Percentiles rank a stretch among this genome's conserved stretches.
Evolutionary conservation across 371 early-diverging fungal species (phyloP).

Genomic region (Sanchytrium tribonematis): DNA sequence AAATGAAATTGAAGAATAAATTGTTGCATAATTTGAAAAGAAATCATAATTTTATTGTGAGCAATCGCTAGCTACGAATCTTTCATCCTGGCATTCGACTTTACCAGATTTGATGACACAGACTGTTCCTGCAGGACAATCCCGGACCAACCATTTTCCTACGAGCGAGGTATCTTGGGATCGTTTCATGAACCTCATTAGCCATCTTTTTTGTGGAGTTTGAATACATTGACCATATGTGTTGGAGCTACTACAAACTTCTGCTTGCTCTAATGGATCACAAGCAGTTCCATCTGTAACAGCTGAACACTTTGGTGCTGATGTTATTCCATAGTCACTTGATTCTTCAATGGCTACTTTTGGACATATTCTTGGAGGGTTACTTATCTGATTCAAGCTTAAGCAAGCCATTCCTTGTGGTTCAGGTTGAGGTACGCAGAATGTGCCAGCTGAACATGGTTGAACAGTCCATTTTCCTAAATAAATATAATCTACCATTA

Average conservation of each 20-base stretch:
- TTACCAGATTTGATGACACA: not conserved
- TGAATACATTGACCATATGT: not conserved
- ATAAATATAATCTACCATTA: not conserved
- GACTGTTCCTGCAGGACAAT: not conserved
- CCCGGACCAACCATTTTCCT: not conserved
- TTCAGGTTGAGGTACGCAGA: not conserved
- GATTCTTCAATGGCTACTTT: not conserved
- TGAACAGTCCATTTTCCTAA: not conserved
- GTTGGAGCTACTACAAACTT: not conserved
- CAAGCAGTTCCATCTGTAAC: not conserved
- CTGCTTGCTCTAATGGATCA: not conserved
- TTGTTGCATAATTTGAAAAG: too few species aligned
- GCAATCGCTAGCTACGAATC: not conserved
- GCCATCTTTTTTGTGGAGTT: not conserved
- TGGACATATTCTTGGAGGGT: not conserved
- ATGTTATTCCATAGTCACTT: not conserved
- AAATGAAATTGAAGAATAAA: too few species aligned
- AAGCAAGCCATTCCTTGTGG: not conserved
- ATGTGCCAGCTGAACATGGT: not conserved
- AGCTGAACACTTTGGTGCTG: not conserved
- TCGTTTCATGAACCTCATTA: not conserved
- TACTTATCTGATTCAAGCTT: not conserved
- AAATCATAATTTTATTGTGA: not conserved
- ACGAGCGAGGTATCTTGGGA: not conserved
- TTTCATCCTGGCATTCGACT: not conserved